Percentiles rank a stretch among this genome's conserved stretches.
These are phyloP conservation scores for Paraphaeosphaeria sporulosa DNA, from an alignment of 2,329 filamentous ascomycete genomes.

Conservation along the genomic window DNA sequence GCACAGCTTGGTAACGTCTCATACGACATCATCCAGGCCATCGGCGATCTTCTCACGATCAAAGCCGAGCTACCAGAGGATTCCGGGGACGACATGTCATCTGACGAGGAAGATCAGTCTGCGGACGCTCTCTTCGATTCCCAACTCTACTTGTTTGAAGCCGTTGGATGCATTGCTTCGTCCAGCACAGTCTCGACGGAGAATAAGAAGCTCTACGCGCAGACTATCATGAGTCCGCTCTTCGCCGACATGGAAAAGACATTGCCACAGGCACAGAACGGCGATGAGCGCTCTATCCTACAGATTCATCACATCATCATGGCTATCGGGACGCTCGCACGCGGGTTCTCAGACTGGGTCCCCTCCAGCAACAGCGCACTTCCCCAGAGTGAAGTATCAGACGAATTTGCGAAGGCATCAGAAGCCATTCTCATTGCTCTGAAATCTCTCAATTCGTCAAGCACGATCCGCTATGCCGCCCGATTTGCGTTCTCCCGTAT, in stretches of 20 bases:
- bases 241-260: constrained; percentile 89
- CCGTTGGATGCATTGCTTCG: constrained; percentile 90
- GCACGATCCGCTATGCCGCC: constrained; percentile 85
- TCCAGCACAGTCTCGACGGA: constrained; percentile 77
- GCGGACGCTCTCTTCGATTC: constrained; percentile 90
- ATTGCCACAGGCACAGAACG: constrained; percentile 76
- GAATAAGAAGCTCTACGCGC: constrained; percentile 86
- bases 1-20: constrained; percentile 86
- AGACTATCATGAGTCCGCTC: constrained; percentile 86
- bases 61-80: constrained; percentile 86
- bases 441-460: constrained; percentile 80
- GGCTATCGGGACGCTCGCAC: constrained; percentile 90
- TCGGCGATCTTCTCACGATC: constrained; percentile 87
- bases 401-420: constrained; percentile 84
- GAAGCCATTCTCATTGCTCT: constrained; percentile 91
- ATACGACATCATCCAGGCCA: constrained; percentile 88
- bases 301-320: constrained; percentile 97
- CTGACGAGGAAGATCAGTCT: constrained; percentile 87
- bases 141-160: constrained; percentile 93
- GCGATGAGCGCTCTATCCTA: constrained; percentile 80
- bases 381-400: constrained; percentile 73
- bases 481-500: constrained; percentile 91
- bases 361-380: constrained; percentile 62
- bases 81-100: constrained; percentile 88
- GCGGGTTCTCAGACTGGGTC: constrained; percentile 90